These are phyloP conservation scores for Apiotrichum veenhuisii DNA, from an alignment of 1,284 basidiomycete species.

Conservation along the genomic window DNA sequence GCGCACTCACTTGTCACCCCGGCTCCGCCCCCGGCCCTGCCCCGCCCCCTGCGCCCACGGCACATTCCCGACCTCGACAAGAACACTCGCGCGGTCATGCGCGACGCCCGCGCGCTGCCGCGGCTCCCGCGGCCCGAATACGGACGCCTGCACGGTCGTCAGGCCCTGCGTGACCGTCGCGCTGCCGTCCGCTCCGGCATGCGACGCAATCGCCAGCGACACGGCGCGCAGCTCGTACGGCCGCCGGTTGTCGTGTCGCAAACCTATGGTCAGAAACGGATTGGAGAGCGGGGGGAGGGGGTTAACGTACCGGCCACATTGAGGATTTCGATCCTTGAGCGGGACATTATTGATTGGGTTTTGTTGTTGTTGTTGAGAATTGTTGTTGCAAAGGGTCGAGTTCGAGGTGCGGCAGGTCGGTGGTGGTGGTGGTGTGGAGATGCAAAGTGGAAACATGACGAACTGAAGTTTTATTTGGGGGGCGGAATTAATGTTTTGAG, in stretches of 20 bases:
- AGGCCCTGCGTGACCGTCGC: conserved; percentile 82
- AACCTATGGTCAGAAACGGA: conserved; percentile 34
- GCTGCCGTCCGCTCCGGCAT: conserved; percentile 75
- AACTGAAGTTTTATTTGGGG: neutral
- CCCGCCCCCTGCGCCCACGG: conserved; percentile 77
- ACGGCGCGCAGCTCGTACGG: conserved; percentile 86
- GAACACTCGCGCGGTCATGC: conserved; percentile 77
- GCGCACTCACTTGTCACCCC: conserved; percentile 79
- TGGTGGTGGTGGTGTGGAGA: neutral
- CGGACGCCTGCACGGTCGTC: conserved; percentile 77
- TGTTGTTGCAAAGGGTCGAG: neutral
- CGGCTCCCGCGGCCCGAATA: conserved; percentile 88
- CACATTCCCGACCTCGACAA: conserved; percentile 77
- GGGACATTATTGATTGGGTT: neutral
- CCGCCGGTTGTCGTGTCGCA: conserved; percentile 82
- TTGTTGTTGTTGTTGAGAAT: conserved; percentile 1
- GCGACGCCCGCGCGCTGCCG: conserved; percentile 67
- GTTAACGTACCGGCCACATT: conserved; percentile 18
- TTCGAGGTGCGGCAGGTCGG: neutral
- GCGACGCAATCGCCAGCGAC: conserved; percentile 69
- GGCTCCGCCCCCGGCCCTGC: conserved; percentile 55
- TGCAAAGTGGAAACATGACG: neutral
- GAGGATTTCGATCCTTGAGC: conserved; percentile 21
- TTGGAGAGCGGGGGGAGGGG: neutral
- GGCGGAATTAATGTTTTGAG: neutral